Conservation (phyloP, 306 rosid species). For the Ammopiptanthus mongolicus region DNA sequence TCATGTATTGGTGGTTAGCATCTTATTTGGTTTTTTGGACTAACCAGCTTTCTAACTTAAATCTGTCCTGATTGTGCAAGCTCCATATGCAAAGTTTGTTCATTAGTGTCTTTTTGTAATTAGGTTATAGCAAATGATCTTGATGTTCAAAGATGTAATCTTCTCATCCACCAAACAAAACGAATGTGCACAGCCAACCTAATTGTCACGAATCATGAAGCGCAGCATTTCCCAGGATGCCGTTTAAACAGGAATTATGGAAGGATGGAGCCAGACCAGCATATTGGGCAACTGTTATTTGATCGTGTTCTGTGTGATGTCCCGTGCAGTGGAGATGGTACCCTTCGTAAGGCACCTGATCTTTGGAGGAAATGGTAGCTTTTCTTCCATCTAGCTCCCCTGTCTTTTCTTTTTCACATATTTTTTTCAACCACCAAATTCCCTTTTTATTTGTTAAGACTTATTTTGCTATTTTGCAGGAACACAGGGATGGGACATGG, state of each 20-base stretch:
- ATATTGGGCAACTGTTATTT: conserved; percentile 57
- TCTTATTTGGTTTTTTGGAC: conserved; percentile 15
- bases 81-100: conserved; percentile 7
- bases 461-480: conserved; percentile 47
- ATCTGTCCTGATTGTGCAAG: neutral
- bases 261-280: conserved; percentile 29
- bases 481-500: conserved; percentile 86
- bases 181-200: conserved; percentile 98
- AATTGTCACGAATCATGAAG: conserved; percentile 95
- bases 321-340: conserved; percentile 99
- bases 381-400: conserved; percentile 16
- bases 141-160: conserved; percentile 96
- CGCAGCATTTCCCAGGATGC: conserved; percentile 97
- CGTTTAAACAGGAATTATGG: conserved; percentile 44
- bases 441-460: conserved; percentile 7
- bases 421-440: neutral
- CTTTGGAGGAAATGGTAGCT: conserved; percentile 95
- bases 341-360: conserved; percentile 99
- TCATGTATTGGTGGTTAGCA: neutral
- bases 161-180: conserved; percentile 98
- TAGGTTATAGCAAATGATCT: conserved; percentile 98
- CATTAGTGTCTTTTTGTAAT: conserved; percentile 8
- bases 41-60: neutral
- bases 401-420: neutral
- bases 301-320: conserved; percentile 97